Evolutionary conservation across 768 basidiomycete genomes (phyloP).

Genomic region (Flagelloscypha sp.): DNA sequence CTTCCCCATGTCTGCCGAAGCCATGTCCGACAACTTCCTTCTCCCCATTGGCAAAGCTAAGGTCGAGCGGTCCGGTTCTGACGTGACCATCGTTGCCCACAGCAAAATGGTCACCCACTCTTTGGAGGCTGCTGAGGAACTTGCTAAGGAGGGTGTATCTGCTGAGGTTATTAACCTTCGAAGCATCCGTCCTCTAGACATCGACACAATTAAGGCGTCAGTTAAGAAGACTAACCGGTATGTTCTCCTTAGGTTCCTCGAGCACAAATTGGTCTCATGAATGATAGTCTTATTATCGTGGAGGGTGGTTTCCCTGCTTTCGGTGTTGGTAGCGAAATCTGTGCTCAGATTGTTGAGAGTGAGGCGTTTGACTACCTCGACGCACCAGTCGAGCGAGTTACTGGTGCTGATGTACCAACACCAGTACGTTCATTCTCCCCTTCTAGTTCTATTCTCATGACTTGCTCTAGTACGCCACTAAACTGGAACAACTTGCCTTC

Average conservation of each 20-base stretch:
- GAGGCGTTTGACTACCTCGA: constrained; percentile 98
- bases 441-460: constrained; percentile 9
- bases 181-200: constrained; percentile 92
- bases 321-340: constrained; percentile 97
- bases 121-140: constrained; percentile 85
- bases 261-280: constrained; percentile 3
- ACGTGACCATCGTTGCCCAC: constrained; percentile 95
- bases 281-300: constrained; percentile 72
- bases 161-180: constrained; percentile 98
- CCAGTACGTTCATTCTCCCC: constrained; percentile 49
- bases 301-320: constrained; percentile 99
- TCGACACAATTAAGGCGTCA: constrained; percentile 92
- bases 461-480: constrained; percentile 67
- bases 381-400: constrained; percentile 95
- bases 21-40: constrained; percentile 91
- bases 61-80: constrained; percentile 86
- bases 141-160: constrained; percentile 95
- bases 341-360: constrained; percentile 94
- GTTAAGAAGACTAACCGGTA: constrained; percentile 98
- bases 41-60: constrained; percentile 97
- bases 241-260: constrained; percentile 14
- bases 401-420: constrained; percentile 96
- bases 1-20: constrained; percentile 93
- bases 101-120: constrained; percentile 96
- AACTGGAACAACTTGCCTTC: constrained; percentile 88